Percentiles rank a stretch among this genome's conserved stretches.
Conservation (phyloP, 495 filamentous ascomycete species). For the Aspergillus biplanus region DNA sequence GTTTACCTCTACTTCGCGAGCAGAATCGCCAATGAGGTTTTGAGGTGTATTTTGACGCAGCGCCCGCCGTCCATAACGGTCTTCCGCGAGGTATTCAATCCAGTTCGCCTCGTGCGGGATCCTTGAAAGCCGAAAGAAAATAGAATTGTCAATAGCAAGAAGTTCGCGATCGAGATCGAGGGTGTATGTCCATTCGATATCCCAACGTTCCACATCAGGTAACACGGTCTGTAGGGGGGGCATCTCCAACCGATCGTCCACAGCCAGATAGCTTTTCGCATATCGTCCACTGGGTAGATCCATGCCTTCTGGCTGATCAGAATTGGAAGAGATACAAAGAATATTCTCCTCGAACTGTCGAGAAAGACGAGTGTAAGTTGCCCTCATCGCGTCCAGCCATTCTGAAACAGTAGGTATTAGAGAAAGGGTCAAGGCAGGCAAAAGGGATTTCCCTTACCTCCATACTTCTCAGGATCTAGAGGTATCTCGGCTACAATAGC, state of each 20-base stretch:
- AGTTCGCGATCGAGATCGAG: slow-evolving; percentile 30
- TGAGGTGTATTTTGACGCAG: slow-evolving; percentile 12
- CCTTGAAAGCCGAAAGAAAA: slow-evolving; percentile 15
- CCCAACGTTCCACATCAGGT: neutral
- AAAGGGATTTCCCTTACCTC: slow-evolving; percentile 10
- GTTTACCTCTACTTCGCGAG: slow-evolving; percentile 11
- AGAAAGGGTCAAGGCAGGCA: neutral
- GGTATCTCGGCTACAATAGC: slow-evolving; percentile 32
- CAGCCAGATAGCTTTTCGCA: slow-evolving; percentile 21
- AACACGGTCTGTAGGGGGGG: slow-evolving; percentile 16
- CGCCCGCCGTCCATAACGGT: slow-evolving; percentile 5
- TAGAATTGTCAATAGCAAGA: slow-evolving; percentile 17
- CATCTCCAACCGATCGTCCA: slow-evolving; percentile 24
- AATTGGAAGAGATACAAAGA: slow-evolving; percentile 16
- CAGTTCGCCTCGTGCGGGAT: slow-evolving; percentile 16
- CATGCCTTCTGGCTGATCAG: slow-evolving; percentile 11
- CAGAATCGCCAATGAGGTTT: slow-evolving; percentile 18
- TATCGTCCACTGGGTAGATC: slow-evolving; percentile 11
- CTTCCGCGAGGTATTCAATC: slow-evolving; percentile 17
- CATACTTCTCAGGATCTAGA: slow-evolving; percentile 27
- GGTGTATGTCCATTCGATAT: slow-evolving; percentile 25
- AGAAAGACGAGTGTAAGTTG: slow-evolving; percentile 14
- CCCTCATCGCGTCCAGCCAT: slow-evolving; percentile 23
- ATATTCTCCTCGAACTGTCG: slow-evolving; percentile 18
- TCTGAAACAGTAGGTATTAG: slow-evolving; percentile 8